Evolutionary conservation across 805 yeast genomes (phyloP), one percentile per base, ranked within the genome.

Genomic region (Kazachstania psychrophila): DNA sequence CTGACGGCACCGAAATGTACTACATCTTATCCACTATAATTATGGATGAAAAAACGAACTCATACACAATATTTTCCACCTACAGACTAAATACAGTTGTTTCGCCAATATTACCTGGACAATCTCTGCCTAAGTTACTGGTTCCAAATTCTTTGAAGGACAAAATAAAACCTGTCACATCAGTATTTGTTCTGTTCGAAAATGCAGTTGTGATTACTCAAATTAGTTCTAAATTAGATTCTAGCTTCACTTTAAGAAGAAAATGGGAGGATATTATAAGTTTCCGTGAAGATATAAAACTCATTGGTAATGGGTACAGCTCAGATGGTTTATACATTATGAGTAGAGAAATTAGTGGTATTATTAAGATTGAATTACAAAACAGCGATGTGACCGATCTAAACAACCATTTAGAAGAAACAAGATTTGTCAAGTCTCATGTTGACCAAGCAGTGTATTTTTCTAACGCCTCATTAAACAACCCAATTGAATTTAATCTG

Each of bases 211-310:
- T 83, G 2, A 49, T 88, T 37, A 68, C 82, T 1, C 94, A 83
- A 46, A 62, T 79, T 8, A 64, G 72, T 33, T 52, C 66, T 10
- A 48, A 47, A 25, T 48, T 60, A 15, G 60, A 60, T 36, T 54
- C 61, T 29, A 46, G 52, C 23, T 52, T 55, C 43, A 54, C 52
- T 28, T 44, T 62, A 33, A 59, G 57, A 39, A 63, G 64, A 40
- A 70, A 78, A 47, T 88, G 95, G 95, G 95, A 87, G 56, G 96
- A 89, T 54, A 64, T 74, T 10, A 65, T 88, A 10, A 61, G 68
- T 5, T 70, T 88, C 44, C 75, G 73, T 41, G 41, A 66, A 1
- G 65, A 68, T 13, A 67, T 77, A 5, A 54, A 65, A 0, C 62
- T 85, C 14, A 60, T 79, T 24, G 87, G 88, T 0, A 58, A 65